phyloP scores from a whole-genome alignment of 2,329 filamentous ascomycete genomes.

The Penicillium aurantiogriseum region DNA sequence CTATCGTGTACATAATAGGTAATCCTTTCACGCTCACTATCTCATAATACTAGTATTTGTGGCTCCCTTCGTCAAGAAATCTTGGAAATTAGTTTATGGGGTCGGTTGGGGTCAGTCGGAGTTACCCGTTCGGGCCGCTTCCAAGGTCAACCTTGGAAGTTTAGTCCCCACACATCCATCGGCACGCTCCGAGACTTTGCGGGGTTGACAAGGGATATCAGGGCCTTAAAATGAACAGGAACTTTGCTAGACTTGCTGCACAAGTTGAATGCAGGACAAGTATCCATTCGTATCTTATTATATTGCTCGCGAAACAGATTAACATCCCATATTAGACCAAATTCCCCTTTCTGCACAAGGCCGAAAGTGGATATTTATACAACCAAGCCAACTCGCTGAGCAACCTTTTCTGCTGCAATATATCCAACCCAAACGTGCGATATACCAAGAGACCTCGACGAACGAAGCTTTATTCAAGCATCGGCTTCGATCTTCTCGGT shows the following conservation, averaged over 20 bases:
- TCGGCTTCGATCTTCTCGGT: slow-evolving; percentile 46
- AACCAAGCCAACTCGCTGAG: neutral
- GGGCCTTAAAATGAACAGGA: too few species aligned
- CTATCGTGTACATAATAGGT: neutral
- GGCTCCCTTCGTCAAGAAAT: neutral
- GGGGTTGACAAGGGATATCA: too few species aligned
- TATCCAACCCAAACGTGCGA: too few species aligned
- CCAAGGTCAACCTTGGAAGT: neutral
- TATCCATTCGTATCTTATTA: neutral
- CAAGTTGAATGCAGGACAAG: neutral
- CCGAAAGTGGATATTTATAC: neutral
- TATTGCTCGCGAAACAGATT: neutral
- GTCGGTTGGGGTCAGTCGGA: neutral
- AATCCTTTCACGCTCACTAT: neutral
- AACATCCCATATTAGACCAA: neutral
- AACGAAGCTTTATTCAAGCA: slow-evolving; percentile 4
- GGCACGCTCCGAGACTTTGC: neutral
- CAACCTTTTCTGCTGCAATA: neutral
- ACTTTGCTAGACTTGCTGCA: neutral
- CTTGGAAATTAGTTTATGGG: neutral
- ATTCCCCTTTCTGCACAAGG: neutral
- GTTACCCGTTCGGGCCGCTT: neutral
- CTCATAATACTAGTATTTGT: neutral
- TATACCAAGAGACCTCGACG: neutral
- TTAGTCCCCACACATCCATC: neutral